Conservation (phyloP, 2,329 filamentous ascomycete genomes). For the Neonectria punicea region DNA sequence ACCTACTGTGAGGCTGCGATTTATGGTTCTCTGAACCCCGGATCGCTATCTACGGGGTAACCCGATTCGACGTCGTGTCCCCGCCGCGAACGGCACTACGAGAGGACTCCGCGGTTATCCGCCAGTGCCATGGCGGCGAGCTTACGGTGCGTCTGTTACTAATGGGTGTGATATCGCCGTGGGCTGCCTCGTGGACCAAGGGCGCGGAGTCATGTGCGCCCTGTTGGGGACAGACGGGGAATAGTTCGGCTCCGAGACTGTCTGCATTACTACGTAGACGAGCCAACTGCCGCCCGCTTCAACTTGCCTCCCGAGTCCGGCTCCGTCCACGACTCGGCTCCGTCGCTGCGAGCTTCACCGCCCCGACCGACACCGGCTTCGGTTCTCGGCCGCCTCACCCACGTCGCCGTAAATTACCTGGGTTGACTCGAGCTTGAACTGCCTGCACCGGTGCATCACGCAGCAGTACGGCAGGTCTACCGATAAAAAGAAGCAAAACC, state of each 20-base stretch:
- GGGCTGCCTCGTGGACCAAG: slow-evolving; percentile 2
- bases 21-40: slow-evolving; percentile 20
- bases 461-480: background rate
- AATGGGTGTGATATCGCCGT: slow-evolving; percentile 15
- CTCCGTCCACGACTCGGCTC: background rate
- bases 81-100: slow-evolving; percentile 8
- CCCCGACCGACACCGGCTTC: background rate
- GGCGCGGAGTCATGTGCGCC: background rate
- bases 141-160: slow-evolving; percentile 2
- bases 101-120: slow-evolving; percentile 12
- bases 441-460: background rate
- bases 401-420: background rate
- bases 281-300: background rate
- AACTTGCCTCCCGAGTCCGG: background rate
- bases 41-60: slow-evolving; percentile 15
- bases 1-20: slow-evolving; percentile 14
- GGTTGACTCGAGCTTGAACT: too few relatives aligned
- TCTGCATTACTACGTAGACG: too few relatives aligned
- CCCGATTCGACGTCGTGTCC: slow-evolving; percentile 6
- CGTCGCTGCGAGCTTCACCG: background rate
- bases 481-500: slow-evolving; percentile 1
- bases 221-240: too few relatives aligned
- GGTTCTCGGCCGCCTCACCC: background rate
- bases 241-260: background rate
- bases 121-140: background rate